phyloP scores from a whole-genome alignment of 2,329 filamentous ascomycete species.

The Chaetomiaceae sp. region DNA sequence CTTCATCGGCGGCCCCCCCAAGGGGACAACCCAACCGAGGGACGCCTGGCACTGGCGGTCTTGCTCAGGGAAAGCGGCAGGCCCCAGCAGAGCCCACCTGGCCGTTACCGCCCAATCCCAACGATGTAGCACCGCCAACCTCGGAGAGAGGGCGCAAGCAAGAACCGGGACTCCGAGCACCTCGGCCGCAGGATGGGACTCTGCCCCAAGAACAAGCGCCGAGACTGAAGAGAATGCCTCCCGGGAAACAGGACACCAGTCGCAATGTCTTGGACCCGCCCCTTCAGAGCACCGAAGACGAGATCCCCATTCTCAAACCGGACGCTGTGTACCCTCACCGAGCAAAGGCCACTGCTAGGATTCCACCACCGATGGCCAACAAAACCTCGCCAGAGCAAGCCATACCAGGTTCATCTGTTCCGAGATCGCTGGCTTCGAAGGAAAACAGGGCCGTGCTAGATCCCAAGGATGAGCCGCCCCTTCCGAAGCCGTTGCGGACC shows the following conservation, averaged over 20 bases:
- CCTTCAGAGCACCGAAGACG: not conserved
- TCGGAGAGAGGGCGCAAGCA: conserved; percentile 2
- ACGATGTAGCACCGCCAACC: not conserved
- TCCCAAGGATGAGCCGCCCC: not conserved
- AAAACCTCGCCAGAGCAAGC: not conserved
- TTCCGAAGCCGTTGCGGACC: not conserved
- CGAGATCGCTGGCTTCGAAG: not conserved
- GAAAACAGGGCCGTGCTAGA: not conserved
- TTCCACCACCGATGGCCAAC: not conserved
- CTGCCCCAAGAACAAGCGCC: not conserved
- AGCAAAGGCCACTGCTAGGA: not conserved
- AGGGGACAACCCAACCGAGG: not conserved
- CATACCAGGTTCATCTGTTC: conserved; percentile 9
- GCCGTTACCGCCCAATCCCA: conserved; percentile 11
- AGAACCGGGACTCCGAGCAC: not conserved
- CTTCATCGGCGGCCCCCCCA: not conserved
- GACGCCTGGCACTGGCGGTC: not conserved
- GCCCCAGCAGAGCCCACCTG: not conserved
- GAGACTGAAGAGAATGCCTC: not conserved
- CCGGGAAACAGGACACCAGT: not conserved
- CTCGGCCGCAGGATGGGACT: not conserved
- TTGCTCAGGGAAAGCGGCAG: not conserved
- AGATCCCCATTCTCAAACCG: not conserved
- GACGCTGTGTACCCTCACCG: not conserved
- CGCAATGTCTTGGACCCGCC: not conserved